These are phyloP conservation scores for Triticum turgidum DNA, from an alignment of 176 grass and related monocot species.

Conservation along the genomic window DNA sequence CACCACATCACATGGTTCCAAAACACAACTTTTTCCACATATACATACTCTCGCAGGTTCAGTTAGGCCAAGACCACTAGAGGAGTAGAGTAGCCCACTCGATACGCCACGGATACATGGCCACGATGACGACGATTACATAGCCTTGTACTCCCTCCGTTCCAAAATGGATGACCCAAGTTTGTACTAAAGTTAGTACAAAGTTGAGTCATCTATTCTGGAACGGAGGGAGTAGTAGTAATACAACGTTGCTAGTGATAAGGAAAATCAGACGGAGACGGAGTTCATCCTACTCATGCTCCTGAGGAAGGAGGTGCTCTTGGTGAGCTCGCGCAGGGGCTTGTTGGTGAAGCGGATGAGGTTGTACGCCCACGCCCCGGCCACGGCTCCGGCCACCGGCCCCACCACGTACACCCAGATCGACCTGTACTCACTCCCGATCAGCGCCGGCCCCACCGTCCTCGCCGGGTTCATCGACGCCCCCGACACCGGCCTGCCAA, in stretches of 20 bases:
- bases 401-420: conserved; percentile 92
- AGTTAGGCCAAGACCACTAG: background rate
- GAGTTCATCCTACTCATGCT: conserved; percentile 60
- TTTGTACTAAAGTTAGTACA: too few relatives aligned
- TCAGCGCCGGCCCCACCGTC: conserved; percentile 66
- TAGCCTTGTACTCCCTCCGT: too few relatives aligned
- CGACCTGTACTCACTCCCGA: conserved; percentile 46
- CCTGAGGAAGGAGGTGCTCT: conserved; percentile 83
- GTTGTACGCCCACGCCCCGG: conserved; percentile 92
- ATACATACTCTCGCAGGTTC: background rate
- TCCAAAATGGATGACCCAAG: too few relatives aligned
- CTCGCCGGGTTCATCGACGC: conserved; percentile 94
- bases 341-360: conserved; percentile 98
- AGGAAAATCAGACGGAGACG: background rate
- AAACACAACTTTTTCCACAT: background rate
- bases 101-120: background rate
- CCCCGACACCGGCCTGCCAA: conserved; percentile 65
- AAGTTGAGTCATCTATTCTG: too few relatives aligned
- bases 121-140: too few relatives aligned
- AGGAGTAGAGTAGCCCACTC: background rate
- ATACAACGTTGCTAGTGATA: too few relatives aligned
- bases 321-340: conserved; percentile 89
- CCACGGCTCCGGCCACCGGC: conserved; percentile 56
- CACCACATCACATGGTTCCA: background rate
- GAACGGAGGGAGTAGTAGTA: too few relatives aligned